These are phyloP conservation scores for Cadophora luteo-olivacea DNA, from an alignment of 2,329 filamentous ascomycete species.

Conservation along the genomic window DNA sequence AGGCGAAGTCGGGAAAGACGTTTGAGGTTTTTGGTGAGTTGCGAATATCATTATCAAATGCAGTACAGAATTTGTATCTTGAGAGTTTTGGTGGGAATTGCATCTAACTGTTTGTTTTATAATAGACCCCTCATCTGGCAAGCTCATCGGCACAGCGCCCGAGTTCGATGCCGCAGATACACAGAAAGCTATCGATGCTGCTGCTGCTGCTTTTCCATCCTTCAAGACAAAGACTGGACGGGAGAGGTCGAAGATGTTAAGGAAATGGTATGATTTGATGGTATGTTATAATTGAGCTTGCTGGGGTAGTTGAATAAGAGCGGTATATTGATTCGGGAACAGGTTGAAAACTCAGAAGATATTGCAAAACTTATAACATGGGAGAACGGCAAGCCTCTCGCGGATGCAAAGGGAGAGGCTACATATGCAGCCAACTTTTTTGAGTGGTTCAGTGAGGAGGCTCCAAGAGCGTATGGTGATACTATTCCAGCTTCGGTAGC, in stretches of 20 bases:
- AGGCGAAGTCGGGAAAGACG: constrained; percentile 84
- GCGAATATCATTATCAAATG: too few species aligned
- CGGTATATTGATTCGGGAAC: constrained; percentile 19
- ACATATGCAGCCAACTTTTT: constrained; percentile 77
- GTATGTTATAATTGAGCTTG: constrained; percentile 42
- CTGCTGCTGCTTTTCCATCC: constrained; percentile 73
- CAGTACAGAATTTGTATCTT: neutral
- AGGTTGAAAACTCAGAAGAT: constrained; percentile 74
- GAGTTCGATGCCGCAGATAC: constrained; percentile 84
- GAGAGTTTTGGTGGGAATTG: neutral
- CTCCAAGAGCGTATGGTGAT: constrained; percentile 75
- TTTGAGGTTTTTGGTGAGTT: constrained; percentile 78
- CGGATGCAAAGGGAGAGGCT: constrained; percentile 76
- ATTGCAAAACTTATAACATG: constrained; percentile 83
- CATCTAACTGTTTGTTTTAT: neutral
- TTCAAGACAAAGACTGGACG: constrained; percentile 77
- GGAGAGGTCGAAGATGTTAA: constrained; percentile 74
- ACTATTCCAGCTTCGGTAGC: constrained; percentile 74
- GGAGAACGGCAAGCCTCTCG: constrained; percentile 87
- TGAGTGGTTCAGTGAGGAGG: constrained; percentile 84
- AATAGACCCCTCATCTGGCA: constrained; percentile 81
- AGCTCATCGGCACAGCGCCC: constrained; percentile 81
- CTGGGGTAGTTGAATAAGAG: neutral
- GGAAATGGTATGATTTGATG: constrained; percentile 84
- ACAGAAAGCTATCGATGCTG: constrained; percentile 82